A percentile compares a stretch with the other conserved stretches of the same genome.
These are phyloP conservation scores for Aspergillus vadensis DNA, from an alignment of 2,329 filamentous ascomycete genomes.

Conservation along the genomic window DNA sequence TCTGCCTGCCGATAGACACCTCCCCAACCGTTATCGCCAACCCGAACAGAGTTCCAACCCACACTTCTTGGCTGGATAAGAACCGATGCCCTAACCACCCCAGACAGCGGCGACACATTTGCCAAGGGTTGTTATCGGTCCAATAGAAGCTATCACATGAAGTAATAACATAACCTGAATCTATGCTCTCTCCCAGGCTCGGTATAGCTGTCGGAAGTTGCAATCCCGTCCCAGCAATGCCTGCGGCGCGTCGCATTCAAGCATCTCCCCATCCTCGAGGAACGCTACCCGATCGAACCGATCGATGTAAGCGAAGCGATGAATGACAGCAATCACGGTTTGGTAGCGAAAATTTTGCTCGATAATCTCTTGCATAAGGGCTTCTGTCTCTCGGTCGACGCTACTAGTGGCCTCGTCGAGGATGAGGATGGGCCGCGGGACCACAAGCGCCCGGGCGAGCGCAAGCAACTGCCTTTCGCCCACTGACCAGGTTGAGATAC, in stretches of 20 bases:
- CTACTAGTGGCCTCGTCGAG: constrained; percentile 22
- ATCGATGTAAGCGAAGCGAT: constrained; percentile 30
- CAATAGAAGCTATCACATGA: neutral
- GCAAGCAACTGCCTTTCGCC: constrained; percentile 73
- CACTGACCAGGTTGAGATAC: constrained; percentile 59
- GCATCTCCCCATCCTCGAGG: constrained; percentile 26
- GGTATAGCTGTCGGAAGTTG: neutral
- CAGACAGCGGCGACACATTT: no score
- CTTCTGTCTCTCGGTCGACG: constrained; percentile 22
- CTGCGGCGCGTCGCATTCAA: constrained; percentile 16
- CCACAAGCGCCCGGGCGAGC: constrained; percentile 65
- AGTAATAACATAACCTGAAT: no score
- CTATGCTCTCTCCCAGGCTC: neutral
- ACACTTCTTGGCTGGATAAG: no score
- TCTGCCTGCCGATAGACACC: no score
- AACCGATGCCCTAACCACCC: no score
- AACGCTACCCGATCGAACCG: constrained; percentile 31
- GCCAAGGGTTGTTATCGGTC: no score
- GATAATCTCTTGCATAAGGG: constrained; percentile 31
- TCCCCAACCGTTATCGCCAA: no score
- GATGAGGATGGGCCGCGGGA: constrained; percentile 13
- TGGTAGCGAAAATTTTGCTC: constrained; percentile 26
- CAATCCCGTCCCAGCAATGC: constrained; percentile 3
- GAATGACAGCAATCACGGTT: constrained; percentile 33
- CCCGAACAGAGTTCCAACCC: no score